Evolutionary conservation across 352 stramenopile genomes (phyloP).

Genomic region (Pseudoperonospora humuli): DNA sequence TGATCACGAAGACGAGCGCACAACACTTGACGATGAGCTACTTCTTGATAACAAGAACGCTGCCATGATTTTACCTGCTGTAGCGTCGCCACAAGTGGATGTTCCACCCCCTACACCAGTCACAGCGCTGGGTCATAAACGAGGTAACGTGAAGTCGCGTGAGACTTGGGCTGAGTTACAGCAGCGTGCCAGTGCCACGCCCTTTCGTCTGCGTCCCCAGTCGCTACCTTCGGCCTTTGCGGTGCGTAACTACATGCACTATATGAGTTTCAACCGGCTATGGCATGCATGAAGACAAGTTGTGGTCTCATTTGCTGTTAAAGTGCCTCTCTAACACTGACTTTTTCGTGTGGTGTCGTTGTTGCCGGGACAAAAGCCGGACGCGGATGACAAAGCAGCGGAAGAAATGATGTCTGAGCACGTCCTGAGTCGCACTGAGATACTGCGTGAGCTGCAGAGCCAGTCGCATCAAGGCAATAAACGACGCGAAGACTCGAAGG

Average conservation of each 20-base stretch:
- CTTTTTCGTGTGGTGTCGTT: constrained; percentile 20
- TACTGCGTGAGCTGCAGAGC: constrained; percentile 33
- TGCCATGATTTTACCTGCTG: constrained; percentile 7
- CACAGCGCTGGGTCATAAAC: background rate
- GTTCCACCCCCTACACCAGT: constrained; percentile 6
- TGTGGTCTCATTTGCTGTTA: constrained; percentile 2
- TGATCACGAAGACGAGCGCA: too few relatives aligned
- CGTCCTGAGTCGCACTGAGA: constrained; percentile 45
- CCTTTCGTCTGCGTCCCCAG: constrained; percentile 38
- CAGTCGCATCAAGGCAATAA: background rate
- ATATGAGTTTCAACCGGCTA: too few relatives aligned
- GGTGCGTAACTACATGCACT: too few relatives aligned
- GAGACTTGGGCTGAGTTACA: constrained; percentile 61
- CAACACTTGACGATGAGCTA: too few relatives aligned
- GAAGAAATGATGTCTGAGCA: constrained; percentile 17
- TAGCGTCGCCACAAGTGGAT: constrained; percentile 1
- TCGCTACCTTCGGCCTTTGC: constrained; percentile 57
- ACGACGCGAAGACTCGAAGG: too few relatives aligned
- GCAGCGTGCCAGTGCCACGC: constrained; percentile 41
- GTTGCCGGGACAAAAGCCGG: too few relatives aligned
- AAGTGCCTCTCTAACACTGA: background rate
- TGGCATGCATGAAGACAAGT: background rate
- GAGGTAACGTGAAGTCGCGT: constrained; percentile 24
- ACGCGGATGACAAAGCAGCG: constrained; percentile 9
- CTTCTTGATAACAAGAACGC: too few relatives aligned